These are phyloP conservation scores for Heritiera littoralis DNA, from an alignment of 345 rosid species.

Conservation along the genomic window DNA sequence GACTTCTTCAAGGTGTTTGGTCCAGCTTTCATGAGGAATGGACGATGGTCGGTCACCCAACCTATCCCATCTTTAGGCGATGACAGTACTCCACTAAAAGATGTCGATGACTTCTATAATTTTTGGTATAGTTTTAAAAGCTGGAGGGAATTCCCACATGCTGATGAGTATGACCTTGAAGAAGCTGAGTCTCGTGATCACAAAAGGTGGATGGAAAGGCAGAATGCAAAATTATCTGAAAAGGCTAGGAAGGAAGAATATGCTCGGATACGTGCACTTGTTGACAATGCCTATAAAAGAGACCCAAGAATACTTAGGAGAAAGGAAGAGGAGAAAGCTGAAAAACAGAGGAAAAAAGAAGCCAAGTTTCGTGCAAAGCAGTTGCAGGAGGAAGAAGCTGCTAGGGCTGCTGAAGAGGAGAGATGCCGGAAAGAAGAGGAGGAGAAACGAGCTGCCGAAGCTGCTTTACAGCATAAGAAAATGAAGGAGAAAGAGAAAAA, in stretches of 20 bases:
- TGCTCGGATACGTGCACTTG: slow-evolving; percentile 77
- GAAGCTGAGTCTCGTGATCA: slow-evolving; percentile 97
- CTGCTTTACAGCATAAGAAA: slow-evolving; percentile 79
- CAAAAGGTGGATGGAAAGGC: slow-evolving; percentile 99
- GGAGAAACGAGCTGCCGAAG: slow-evolving; percentile 76
- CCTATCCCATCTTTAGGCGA: slow-evolving; percentile 79
- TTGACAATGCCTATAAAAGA: slow-evolving; percentile 87
- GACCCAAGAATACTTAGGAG: slow-evolving; percentile 85
- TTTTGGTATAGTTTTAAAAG: slow-evolving; percentile 95
- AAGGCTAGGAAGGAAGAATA: slow-evolving; percentile 95
- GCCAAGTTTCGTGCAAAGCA: slow-evolving; percentile 82
- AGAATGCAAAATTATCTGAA: slow-evolving; percentile 75
- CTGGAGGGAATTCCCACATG: slow-evolving; percentile 99
- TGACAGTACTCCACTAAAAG: slow-evolving; percentile 61
- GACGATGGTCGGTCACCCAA: slow-evolving; percentile 90
- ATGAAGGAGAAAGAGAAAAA: slow-evolving; percentile 91
- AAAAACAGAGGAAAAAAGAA: slow-evolving; percentile 84
- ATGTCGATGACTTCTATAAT: slow-evolving; percentile 71
- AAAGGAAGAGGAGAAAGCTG: slow-evolving; percentile 84
- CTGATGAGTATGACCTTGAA: slow-evolving; percentile 93
- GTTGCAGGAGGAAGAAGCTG: slow-evolving; percentile 89
- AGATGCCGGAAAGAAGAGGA: slow-evolving; percentile 72
- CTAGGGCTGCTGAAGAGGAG: slow-evolving; percentile 83
- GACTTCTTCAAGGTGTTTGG: slow-evolving; percentile 97
- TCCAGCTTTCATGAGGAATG: slow-evolving; percentile 97